Evolutionary conservation across 2,329 filamentous ascomycete genomes (phyloP), one percentile per base, ranked within the genome.

Genomic region (Alternaria conjuncta): DNA sequence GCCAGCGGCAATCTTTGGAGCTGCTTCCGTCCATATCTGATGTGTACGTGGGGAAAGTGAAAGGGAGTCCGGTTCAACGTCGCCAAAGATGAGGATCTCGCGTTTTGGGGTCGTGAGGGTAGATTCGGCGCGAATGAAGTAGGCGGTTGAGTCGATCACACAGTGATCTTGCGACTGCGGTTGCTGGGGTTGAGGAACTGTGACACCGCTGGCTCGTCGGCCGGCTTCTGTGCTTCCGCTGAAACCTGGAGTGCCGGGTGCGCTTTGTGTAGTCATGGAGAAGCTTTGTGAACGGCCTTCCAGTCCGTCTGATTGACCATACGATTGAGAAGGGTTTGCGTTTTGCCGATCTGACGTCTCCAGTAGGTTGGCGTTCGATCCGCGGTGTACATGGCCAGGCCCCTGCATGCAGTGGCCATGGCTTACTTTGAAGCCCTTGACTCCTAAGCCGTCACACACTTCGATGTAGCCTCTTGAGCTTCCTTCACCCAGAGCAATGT

Each of bases 31-130:
- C 96, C 96, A 99, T 13, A 99, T 89, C 13, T 85, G 84, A n/a
- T 86, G 82, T 69, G 96, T 98, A 23, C 94, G 89, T 1, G 95
- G 94, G 2, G 88, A 90, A 2, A 95, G 81, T 0, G 93, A 96
- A 25, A 98, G 81, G 9, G 89, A 90, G 79, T 99, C 96, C 1
- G 96, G 94, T 76, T 99, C 96, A 41, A 98, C 92, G 70, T 99
- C 96, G 18, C 96, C 96, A 76, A 97, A 98, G 53, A 99, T 92
- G 63, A 99, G 87, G 3, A 98, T 88, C 80, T 99, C 95, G 23
- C 72, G 74, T 46, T 77, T 75, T 1, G 77, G 74, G 0, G 77
- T 76, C 1, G 73, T 72, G 3, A 72, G 60, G 5, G 75, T 73
- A 1, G 82, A 77, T 32, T 90, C 84, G 63, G 96, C 92, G 41